Conservation (phyloP, 148 eudicot genomes). For the Chenopodium formosanum region DNA sequence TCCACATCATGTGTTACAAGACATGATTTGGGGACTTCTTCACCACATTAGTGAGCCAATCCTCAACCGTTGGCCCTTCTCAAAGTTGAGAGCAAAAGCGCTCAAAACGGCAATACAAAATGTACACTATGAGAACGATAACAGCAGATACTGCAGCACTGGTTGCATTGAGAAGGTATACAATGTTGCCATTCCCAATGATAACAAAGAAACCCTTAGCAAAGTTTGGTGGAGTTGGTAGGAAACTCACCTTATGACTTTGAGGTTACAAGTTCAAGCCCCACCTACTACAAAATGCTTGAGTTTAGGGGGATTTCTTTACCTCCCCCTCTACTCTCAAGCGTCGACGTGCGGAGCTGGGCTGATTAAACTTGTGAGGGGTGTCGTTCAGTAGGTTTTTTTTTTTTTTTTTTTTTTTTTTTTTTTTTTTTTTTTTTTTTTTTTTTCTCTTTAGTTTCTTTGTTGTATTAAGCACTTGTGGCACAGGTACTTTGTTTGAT, state of each 20-base stretch:
- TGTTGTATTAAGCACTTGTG: not conserved
- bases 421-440: too few species aligned
- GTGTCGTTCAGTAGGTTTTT: too few species aligned
- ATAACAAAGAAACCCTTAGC: not conserved
- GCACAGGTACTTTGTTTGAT: constrained; percentile 48
- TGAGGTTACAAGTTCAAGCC: too few species aligned
- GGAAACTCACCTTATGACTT: too few species aligned
- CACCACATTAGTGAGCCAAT: constrained; percentile 45
- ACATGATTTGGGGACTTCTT: constrained; percentile 48
- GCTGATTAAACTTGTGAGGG: too few species aligned
- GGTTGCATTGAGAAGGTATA: constrained; percentile 55
- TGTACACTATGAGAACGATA: constrained; percentile 48
- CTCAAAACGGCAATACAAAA: constrained; percentile 44
- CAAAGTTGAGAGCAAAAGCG: constrained; percentile 40
- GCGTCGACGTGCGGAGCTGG: too few species aligned
- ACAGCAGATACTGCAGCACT: constrained; percentile 50
- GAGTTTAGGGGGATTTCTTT: too few species aligned
- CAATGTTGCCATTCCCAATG: not conserved
- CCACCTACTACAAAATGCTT: too few species aligned
- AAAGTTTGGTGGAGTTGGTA: too few species aligned
- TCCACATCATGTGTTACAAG: constrained; percentile 47
- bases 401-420: too few species aligned
- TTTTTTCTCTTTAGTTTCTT: too few species aligned
- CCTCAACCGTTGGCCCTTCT: constrained; percentile 44
- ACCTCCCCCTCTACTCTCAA: too few species aligned